phyloP scores from a whole-genome alignment of 148 eudicot genomes.

The Nyssa sinensis region DNA sequence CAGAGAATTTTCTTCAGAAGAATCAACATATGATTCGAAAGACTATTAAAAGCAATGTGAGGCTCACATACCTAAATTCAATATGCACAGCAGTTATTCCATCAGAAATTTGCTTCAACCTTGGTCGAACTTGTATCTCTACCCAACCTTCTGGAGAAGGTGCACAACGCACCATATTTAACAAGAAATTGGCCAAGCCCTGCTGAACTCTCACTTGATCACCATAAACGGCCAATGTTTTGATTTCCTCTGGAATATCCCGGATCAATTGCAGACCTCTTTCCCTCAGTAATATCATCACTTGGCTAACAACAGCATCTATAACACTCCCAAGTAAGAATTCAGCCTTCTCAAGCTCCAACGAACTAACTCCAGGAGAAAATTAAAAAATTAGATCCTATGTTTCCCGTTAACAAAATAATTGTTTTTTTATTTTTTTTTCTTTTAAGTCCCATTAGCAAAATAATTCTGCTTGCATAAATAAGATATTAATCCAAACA shows the following conservation, averaged over 20 bases:
- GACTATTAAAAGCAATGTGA: not conserved
- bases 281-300: constrained; percentile 70
- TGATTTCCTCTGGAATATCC: constrained; percentile 89
- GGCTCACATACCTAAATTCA: constrained; percentile 65
- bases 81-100: constrained; percentile 46
- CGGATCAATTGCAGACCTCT: constrained; percentile 76
- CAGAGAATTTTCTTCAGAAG: too few species aligned
- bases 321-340: constrained; percentile 75
- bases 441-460: too few species aligned
- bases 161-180: constrained; percentile 78
- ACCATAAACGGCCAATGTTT: constrained; percentile 64
- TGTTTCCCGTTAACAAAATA: not conserved
- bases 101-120: constrained; percentile 53
- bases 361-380: constrained; percentile 34
- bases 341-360: constrained; percentile 70
- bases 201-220: constrained; percentile 89
- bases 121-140: constrained; percentile 73
- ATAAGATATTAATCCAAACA: not conserved
- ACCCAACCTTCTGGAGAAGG: constrained; percentile 95
- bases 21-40: not conserved
- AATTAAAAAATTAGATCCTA: not conserved
- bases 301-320: constrained; percentile 92
- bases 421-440: too few species aligned
- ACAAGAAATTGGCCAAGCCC: constrained; percentile 70
- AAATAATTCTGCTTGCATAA: not conserved